Evolutionary conservation across 108 stramenopile genomes (phyloP), one percentile per base, ranked within the genome.

Genomic region (Mediolabrus comicus): DNA sequence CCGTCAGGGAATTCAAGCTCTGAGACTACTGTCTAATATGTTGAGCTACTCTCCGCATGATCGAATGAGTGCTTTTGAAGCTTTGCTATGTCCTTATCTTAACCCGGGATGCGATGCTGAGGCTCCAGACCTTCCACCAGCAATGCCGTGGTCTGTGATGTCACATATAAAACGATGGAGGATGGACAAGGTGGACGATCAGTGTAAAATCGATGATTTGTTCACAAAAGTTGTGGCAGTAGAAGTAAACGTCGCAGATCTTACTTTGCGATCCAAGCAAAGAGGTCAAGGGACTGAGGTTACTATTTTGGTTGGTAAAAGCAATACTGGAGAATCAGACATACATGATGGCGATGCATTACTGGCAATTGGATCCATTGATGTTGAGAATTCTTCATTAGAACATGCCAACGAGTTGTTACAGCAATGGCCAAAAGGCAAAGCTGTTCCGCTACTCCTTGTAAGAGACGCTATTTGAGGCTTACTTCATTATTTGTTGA

Each of bases 151-250:
- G 65, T 78, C 77, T 0, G 28, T 78, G 27, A 78, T 61, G 58
- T 78, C 77, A 17, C 71, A 78, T 65, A 65, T 78, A 24, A 65
- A 72, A 49, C 46, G 77, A 29, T 78, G 77, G 71, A 78, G 72
- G 52, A 73, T 61, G 17, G 71, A 78, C 19, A 76, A 59, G 19
- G 39, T 64, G 57, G 69, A 67, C 19, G 71, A 41, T 34, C 65
- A 73, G 38, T 72, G 71, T 38, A 63, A 46, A 22, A 24, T 73
- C n/a, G 77, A 78, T 27, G 77, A 72, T 27, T 51, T 77, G 36
- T 77, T 77, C 24, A 66, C 71, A 17, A 61, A 59, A 33, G 71
- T 72, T 34, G 43, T 77, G 4, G 71, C 71, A 13, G 70, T 71
- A 6, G 71, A 77, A 32, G 55, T 77, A 4, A 24, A 4, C 22